Evolutionary conservation across 495 filamentous ascomycete genomes (phyloP).

Genomic region (Tricharina praecox): DNA sequence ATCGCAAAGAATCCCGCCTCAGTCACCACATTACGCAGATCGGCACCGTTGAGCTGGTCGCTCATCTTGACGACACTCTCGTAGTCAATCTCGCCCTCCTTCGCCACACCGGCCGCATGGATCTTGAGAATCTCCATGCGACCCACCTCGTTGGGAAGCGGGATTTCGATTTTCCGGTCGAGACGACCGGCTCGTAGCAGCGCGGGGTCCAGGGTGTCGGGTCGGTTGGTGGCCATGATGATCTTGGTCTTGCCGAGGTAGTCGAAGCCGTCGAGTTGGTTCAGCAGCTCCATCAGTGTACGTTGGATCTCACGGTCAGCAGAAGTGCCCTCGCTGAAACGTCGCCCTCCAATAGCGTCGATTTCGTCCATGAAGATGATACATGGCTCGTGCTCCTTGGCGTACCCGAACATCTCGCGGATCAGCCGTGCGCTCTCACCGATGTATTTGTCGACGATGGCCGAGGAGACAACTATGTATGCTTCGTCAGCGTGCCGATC

Average conservation of each 20-base stretch:
- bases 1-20: conserved; percentile 96
- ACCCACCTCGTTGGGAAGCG: conserved; percentile 96
- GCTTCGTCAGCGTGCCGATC: not conserved
- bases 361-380: conserved; percentile 99
- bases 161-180: conserved; percentile 97
- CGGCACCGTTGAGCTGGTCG: conserved; percentile 91
- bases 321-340: conserved; percentile 96
- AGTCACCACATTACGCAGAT: conserved; percentile 94
- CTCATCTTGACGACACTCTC: conserved; percentile 99
- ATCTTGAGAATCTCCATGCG: conserved; percentile 98
- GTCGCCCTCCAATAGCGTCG: conserved; percentile 91
- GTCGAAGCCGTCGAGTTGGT: conserved; percentile 98
- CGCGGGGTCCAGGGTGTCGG: conserved; percentile 92
- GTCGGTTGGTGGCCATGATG: conserved; percentile 99
- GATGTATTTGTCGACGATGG: conserved; percentile 99
- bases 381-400: conserved; percentile 97
- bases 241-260: conserved; percentile 99
- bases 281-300: conserved; percentile 96
- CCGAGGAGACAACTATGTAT: conserved; percentile 80
- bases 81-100: conserved; percentile 94
- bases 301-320: conserved; percentile 98
- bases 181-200: conserved; percentile 83
- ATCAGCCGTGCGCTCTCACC: conserved; percentile 95
- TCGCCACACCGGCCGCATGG: conserved; percentile 66
- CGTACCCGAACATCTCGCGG: conserved; percentile 99